Evolutionary conservation across 108 stramenopile genomes (phyloP).

Genomic region (Ochromonas danica): DNA sequence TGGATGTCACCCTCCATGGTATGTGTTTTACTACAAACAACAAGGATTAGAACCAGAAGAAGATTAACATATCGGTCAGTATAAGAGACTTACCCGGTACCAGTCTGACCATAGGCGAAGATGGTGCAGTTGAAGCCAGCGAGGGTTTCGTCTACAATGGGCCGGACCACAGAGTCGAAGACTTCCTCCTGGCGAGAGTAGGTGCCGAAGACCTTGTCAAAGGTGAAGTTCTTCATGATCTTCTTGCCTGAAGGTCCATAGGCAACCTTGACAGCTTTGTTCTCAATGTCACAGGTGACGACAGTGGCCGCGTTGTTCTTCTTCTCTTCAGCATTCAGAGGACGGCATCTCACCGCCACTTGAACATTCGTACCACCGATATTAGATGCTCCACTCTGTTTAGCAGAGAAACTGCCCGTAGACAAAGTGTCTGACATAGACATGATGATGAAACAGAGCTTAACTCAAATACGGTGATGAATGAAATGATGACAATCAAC

Average conservation of each 20-base stretch:
- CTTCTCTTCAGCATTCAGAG: conserved; percentile 57
- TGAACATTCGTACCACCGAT: conserved; percentile 47
- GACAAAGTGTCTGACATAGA: too few species aligned
- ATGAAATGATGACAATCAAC: too few species aligned
- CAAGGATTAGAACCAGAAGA: conserved; percentile 47
- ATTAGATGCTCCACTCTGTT: not conserved
- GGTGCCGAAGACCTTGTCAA: conserved; percentile 58
- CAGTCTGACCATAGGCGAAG: conserved; percentile 45
- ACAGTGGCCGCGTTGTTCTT: conserved; percentile 50
- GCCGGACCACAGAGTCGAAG: conserved; percentile 51
- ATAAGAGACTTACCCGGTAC: not conserved
- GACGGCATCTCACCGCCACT: conserved; percentile 60
- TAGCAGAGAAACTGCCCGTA: too few species aligned
- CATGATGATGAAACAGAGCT: too few species aligned
- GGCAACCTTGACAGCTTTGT: conserved; percentile 34
- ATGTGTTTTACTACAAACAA: conserved; percentile 61
- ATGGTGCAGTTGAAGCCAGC: conserved; percentile 63
- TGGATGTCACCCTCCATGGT: conserved; percentile 64
- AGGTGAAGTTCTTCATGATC: conserved; percentile 51
- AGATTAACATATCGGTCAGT: not conserved
- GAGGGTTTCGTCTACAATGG: conserved; percentile 65
- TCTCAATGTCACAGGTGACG: conserved; percentile 51
- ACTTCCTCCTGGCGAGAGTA: conserved; percentile 63
- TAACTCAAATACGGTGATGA: too few species aligned
- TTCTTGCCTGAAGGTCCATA: conserved; percentile 43